Evolutionary conservation across 345 rosid species (phyloP).

Genomic region (Ceriops decandra): DNA sequence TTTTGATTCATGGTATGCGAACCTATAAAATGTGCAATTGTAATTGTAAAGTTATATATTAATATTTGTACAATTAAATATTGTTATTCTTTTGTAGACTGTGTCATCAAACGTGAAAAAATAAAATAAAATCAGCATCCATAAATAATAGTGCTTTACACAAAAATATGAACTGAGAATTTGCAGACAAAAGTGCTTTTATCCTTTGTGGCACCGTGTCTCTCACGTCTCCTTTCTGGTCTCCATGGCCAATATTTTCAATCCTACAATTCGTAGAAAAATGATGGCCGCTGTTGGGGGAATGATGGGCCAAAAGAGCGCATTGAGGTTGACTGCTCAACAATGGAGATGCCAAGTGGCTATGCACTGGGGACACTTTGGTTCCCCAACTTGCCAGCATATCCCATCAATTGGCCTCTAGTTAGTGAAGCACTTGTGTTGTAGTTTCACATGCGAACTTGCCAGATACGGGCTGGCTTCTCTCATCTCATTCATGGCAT

Average conservation of each 20-base stretch:
- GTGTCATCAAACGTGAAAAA: too few species aligned
- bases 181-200: conserved; percentile 26
- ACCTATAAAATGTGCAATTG: too few species aligned
- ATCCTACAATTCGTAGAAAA: conserved; percentile 20
- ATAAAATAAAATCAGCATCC: too few species aligned
- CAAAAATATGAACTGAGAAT: not conserved
- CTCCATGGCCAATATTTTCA: conserved; percentile 22
- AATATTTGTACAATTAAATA: too few species aligned
- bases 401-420: conserved; percentile 37
- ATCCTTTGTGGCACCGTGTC: conserved; percentile 31
- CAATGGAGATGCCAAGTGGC: conserved; percentile 34
- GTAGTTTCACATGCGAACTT: conserved; percentile 29
- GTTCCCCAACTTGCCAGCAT: conserved; percentile 52
- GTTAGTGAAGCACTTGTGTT: conserved; percentile 26
- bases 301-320: conserved; percentile 37
- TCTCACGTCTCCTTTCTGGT: conserved; percentile 39
- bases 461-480: not conserved
- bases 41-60: too few species aligned
- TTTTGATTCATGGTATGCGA: too few species aligned
- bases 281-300: conserved; percentile 38
- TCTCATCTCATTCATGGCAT: not conserved
- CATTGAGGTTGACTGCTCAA: conserved; percentile 64
- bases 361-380: conserved; percentile 49
- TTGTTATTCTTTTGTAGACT: too few species aligned
- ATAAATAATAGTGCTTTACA: not conserved